Percentiles rank a stretch among this genome's conserved stretches.
These are phyloP conservation scores for Colletotrichum tofieldiae DNA, from an alignment of 2,329 filamentous ascomycete genomes.

Conservation along the genomic window DNA sequence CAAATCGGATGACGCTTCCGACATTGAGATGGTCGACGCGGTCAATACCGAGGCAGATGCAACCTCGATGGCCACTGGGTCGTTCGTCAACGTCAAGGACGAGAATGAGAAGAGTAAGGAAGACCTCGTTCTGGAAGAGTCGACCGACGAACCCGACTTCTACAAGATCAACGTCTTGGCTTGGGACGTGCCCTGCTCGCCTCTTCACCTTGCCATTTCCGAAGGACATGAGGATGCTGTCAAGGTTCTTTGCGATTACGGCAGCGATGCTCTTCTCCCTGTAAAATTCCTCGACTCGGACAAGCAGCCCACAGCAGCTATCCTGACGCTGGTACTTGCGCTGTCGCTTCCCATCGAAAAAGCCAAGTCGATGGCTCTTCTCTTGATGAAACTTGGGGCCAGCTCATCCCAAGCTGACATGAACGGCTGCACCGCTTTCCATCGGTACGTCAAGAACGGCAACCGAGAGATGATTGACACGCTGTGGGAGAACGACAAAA, in stretches of 20 bases:
- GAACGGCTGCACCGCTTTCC: conserved; percentile 75
- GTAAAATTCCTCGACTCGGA: conserved; percentile 74
- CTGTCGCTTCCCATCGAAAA: conserved; percentile 74
- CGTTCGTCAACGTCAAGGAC: conserved; percentile 78
- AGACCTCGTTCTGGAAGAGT: conserved; percentile 66
- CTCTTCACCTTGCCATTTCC: conserved; percentile 85
- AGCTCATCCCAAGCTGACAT: conserved; percentile 81
- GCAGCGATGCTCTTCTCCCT: conserved; percentile 82
- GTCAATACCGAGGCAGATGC: conserved; percentile 67
- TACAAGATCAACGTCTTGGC: conserved; percentile 85
- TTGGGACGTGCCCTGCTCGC: conserved; percentile 83
- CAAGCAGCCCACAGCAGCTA: conserved; percentile 69
- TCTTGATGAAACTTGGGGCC: conserved; percentile 79
- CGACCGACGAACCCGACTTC: conserved; percentile 79
- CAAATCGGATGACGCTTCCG: conserved; percentile 53
- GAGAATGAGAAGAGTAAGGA: conserved; percentile 54
- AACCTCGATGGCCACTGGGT: conserved; percentile 74
- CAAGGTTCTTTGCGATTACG: conserved; percentile 80
- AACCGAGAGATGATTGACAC: conserved; percentile 64
- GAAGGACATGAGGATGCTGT: conserved; percentile 80
- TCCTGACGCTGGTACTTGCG: conserved; percentile 80
- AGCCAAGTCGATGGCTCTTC: conserved; percentile 75
- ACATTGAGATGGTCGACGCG: conserved; percentile 63
- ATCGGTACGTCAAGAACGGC: conserved; percentile 72
- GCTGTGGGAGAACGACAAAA: conserved; percentile 70